These are phyloP conservation scores for Xylaria longipes DNA, from an alignment of 495 filamentous ascomycete species.

Conservation along the genomic window DNA sequence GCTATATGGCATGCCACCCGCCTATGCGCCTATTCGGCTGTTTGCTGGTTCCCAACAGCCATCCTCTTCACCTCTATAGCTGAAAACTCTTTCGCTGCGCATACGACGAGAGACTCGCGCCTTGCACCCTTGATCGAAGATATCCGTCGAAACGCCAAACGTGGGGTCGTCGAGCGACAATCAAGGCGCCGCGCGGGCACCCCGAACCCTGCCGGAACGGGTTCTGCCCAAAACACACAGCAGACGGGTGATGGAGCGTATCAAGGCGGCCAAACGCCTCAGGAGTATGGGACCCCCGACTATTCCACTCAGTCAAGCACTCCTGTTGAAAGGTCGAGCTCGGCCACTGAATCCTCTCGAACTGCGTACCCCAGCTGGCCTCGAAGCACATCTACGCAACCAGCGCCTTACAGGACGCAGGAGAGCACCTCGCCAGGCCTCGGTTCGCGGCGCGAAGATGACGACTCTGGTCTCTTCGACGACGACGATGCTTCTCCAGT, in stretches of 20 bases:
- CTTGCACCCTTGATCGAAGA: conserved; percentile 23
- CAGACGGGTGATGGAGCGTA: background rate
- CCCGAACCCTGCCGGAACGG: background rate
- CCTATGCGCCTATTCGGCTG: background rate
- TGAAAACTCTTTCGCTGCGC: conserved; percentile 10
- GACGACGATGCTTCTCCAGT: conserved; percentile 50
- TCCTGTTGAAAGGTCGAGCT: background rate
- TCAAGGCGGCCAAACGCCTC: conserved; percentile 8
- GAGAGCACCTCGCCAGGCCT: background rate
- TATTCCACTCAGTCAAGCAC: background rate
- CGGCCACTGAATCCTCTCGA: conserved; percentile 1
- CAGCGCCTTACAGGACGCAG: background rate
- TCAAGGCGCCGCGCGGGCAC: background rate
- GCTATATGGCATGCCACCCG: conserved; percentile 27
- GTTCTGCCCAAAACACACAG: background rate
- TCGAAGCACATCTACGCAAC: background rate
- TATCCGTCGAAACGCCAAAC: conserved; percentile 5
- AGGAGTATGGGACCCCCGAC: conserved; percentile 13
- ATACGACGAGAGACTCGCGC: conserved; percentile 22
- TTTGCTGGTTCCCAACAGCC: background rate
- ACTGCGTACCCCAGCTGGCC: conserved; percentile 24
- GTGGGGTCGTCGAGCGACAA: background rate
- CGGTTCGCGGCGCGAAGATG: conserved; percentile 23
- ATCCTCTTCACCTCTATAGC: conserved; percentile 20
- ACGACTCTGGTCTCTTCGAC: conserved; percentile 45